Evolutionary conservation across 768 basidiomycete genomes (phyloP).

Genomic region (Phanerochaete carnosa): DNA sequence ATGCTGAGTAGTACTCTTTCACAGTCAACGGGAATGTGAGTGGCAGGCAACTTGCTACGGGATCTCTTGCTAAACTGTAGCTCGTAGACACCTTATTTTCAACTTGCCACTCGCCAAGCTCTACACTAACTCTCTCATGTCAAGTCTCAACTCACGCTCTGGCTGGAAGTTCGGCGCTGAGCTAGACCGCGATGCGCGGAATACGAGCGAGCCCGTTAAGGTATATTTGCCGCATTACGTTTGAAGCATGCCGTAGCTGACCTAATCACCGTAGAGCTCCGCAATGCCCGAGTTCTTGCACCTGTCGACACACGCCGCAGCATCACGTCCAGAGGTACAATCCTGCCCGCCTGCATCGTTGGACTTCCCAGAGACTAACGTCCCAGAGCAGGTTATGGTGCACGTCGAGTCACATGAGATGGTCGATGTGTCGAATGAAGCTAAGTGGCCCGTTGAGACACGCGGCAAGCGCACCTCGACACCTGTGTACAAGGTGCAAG

Average conservation of each 20-base stretch:
- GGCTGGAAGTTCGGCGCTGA: slow-evolving; percentile 16
- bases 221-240: background rate
- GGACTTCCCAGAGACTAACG: background rate
- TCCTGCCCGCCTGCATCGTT: background rate
- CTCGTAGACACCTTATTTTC: slow-evolving; percentile 23
- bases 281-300: slow-evolving; percentile 8
- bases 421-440: background rate
- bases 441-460: background rate
- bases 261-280: background rate
- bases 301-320: background rate
- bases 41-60: background rate
- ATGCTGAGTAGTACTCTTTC: background rate
- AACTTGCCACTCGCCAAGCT: slow-evolving; percentile 32
- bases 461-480: background rate
- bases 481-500: background rate
- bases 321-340: background rate
- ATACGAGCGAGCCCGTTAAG: background rate
- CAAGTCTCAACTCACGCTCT: slow-evolving; percentile 30
- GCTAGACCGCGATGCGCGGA: background rate
- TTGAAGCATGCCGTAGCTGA: no score
- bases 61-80: background rate
- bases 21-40: slow-evolving; percentile 10
- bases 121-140: slow-evolving; percentile 33
- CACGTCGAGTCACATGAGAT: slow-evolving; percentile 5
- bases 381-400: background rate